Evolutionary conservation across 257 asterid species (phyloP).

Genomic region (Solanum ossicruentum): DNA sequence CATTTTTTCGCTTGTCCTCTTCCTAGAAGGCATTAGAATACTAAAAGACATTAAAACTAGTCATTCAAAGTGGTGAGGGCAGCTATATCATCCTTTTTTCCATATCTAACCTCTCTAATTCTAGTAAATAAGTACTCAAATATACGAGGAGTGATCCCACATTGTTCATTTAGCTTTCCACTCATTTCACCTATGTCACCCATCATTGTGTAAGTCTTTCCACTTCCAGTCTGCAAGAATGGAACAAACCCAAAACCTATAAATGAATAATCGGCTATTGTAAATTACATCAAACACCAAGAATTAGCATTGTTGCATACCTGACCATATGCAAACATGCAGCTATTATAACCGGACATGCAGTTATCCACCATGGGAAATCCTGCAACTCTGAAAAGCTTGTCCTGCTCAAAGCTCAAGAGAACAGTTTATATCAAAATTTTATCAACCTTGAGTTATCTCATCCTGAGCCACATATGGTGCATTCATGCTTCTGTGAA

Average conservation of each 20-base stretch:
- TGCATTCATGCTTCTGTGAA: background rate
- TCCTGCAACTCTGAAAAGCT: constrained; percentile 70
- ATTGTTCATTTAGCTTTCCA: constrained; percentile 44
- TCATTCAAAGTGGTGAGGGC: background rate
- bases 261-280: background rate
- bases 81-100: background rate
- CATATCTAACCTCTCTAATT: constrained; percentile 49
- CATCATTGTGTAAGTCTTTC: constrained; percentile 88
- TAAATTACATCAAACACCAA: background rate
- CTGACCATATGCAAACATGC: constrained; percentile 94
- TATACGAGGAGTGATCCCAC: constrained; percentile 79
- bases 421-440: background rate
- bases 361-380: constrained; percentile 89
- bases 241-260: background rate
- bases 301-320: constrained; percentile 12
- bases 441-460: background rate
- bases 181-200: constrained; percentile 55
- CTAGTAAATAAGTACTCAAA: constrained; percentile 62
- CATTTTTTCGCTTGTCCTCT: constrained; percentile 52
- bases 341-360: constrained; percentile 88
- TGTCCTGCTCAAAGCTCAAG: constrained; percentile 31
- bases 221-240: constrained; percentile 69
- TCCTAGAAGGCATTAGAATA: constrained; percentile 33
- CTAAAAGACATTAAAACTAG: background rate
- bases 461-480: background rate